Evolutionary conservation across 441 rosid genomes (phyloP), one percentile per base, ranked within the genome.

Genomic region (Macaranga tanarius): DNA sequence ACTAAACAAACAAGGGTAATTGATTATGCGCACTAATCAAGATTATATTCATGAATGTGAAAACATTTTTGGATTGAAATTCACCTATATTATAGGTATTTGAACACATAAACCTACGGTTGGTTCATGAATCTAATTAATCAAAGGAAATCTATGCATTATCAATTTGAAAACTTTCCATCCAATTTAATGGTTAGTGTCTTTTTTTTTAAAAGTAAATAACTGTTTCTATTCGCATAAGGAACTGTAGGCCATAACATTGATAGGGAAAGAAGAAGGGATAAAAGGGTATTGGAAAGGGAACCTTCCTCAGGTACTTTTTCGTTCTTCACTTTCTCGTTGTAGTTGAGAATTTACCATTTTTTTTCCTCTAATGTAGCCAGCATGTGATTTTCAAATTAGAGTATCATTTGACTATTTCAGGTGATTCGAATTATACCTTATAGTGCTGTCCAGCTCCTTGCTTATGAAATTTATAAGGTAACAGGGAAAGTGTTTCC

Each of bases 271-370:
- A 82, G 92, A 95, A 79, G 98, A 88, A 82, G 99, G 98, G 44
- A 65, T 93, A 42, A 95, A 87, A 83, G 98, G 99, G 45, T 95
- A 90, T 64, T 92, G 99, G 99, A 95, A 95, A 85, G 99, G 98
- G 67, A 93, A 95, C 79, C 84, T 95, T 60, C 98, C 99, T 61
- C 99, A 95, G 98, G 98, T 92, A 34, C 56, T 75, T 52, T 62
- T 52, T 47, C 59, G 19, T 68, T 73, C 72, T 47, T 60, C 61
- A 20, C 40, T 71, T 51, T 60, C 23, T 63, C 44, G 50, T 11
- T 73, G 55, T 61, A 9, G 40, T 45, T 62, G n/a, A 17, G 17
- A 62, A 38, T 70, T 73, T 69, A 0, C 10, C 2, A 25, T 47
- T 6, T 62, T 6, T 47, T 6, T 62, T 4, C 16, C 23, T 47